Evolutionary conservation across 495 filamentous ascomycete genomes (phyloP).

Genomic region (Penicillium arizonense): DNA sequence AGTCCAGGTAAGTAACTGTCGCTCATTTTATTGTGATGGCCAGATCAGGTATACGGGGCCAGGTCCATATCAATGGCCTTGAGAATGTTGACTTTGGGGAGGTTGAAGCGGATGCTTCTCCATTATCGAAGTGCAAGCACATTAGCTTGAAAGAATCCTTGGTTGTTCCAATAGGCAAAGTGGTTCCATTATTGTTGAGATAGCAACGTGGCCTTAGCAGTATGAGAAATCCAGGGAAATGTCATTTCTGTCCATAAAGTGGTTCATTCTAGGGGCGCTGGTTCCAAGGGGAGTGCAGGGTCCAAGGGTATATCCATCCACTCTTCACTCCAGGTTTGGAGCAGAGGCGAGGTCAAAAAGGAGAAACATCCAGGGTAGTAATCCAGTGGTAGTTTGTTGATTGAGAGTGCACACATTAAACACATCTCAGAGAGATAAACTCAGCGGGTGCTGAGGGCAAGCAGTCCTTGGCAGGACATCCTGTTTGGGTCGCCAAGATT

Average conservation of each 20-base stretch:
- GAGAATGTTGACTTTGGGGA: conserved; percentile 1
- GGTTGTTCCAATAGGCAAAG: conserved; percentile 2
- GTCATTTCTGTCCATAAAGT: conserved; percentile 7
- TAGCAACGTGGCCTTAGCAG: conserved; percentile 9
- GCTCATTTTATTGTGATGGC: background rate
- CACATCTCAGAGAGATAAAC: conserved; percentile 42
- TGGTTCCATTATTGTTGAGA: conserved; percentile 9
- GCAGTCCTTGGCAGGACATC: conserved; percentile 21
- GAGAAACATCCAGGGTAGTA: conserved; percentile 22
- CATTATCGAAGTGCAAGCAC: conserved; percentile 16
- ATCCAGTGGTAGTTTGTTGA: conserved; percentile 18
- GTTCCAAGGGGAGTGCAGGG: conserved; percentile 13
- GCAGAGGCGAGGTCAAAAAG: conserved; percentile 17
- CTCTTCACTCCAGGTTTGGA: conserved; percentile 31
- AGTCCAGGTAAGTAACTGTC: conserved; percentile 3
- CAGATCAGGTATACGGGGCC: conserved; percentile 8
- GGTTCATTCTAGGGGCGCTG: conserved; percentile 13
- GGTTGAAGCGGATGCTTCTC: conserved; percentile 16
- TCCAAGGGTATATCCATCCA: conserved; percentile 26
- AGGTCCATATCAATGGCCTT: conserved; percentile 20
- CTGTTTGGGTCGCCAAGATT: conserved; percentile 28
- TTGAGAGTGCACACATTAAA: conserved; percentile 47
- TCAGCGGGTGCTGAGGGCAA: conserved; percentile 35
- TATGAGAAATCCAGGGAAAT: conserved; percentile 14
- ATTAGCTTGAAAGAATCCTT: conserved; percentile 16